These are phyloP conservation scores for Corynespora cassiicola DNA, from an alignment of 2,329 filamentous ascomycete species.

Conservation along the genomic window DNA sequence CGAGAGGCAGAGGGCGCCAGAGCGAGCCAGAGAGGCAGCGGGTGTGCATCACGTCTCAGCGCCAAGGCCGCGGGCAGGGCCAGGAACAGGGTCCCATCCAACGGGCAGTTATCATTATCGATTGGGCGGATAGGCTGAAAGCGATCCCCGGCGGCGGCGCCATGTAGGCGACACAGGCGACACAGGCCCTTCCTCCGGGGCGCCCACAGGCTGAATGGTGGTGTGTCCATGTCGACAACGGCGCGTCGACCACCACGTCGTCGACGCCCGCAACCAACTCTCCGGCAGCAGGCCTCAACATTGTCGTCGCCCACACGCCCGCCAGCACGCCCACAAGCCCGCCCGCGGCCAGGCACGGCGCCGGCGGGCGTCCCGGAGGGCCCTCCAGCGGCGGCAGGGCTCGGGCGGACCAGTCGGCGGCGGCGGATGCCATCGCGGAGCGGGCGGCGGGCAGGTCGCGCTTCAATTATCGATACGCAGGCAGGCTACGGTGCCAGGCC, in stretches of 20 bases:
- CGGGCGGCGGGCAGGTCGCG: slow-evolving; percentile 3
- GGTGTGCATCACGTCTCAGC: slow-evolving; percentile 27
- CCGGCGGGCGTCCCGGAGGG: too few relatives aligned
- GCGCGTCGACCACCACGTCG: slow-evolving; percentile 2
- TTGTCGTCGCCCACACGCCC: slow-evolving; percentile 1
- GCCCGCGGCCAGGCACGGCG: too few relatives aligned
- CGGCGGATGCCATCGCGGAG: slow-evolving; percentile 19
- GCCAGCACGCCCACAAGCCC: slow-evolving; percentile 10
- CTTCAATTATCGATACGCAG: slow-evolving; percentile 25
- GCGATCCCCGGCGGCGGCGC: slow-evolving; percentile 19
- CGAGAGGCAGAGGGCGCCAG: too few relatives aligned
- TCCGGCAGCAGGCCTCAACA: slow-evolving; percentile 1
- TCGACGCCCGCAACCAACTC: slow-evolving; percentile 1
- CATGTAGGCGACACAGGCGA: slow-evolving; percentile 13
- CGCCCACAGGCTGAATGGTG: slow-evolving; percentile 30
- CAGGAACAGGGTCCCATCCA: slow-evolving; percentile 32
- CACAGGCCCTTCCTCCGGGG: too few relatives aligned
- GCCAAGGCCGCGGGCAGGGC: slow-evolving; percentile 21
- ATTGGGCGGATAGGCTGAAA: slow-evolving; percentile 47
- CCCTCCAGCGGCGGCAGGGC: too few relatives aligned
- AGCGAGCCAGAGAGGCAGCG: too few relatives aligned
- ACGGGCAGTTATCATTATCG: slow-evolving; percentile 47
- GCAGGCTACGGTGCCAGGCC: slow-evolving; percentile 9
- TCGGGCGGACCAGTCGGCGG: slow-evolving; percentile 27
- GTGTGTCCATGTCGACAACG: slow-evolving; percentile 18